Base-by-base conservation (phyloP, 176 grass and related monocot genomes). In the Zoysia pacifica region DNA sequence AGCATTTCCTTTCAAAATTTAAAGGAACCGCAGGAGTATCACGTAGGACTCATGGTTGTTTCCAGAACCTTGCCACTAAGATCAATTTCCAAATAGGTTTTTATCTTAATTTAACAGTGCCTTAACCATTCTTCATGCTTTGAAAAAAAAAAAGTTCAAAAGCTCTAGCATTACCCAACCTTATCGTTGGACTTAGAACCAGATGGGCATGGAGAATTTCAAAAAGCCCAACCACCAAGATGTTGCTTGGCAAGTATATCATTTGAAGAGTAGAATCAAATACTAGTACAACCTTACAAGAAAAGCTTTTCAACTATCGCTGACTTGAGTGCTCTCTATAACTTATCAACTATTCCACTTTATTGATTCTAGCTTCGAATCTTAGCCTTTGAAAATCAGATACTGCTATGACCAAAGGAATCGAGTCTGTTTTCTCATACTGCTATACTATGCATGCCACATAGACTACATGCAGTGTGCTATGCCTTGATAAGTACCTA, bases 241-340 rank as follows among this genome's bases (percentile, higher is more conserved):
- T 0, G 3, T 5, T 37, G n/a, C 18, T 6, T 68, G 48, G 5
- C 48, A 77, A 77, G 60, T 6, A 65, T 39, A 48, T 36, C 68
- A 70, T 73, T 4, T 11, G 37, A 59, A 61, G 61, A 78, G 72
- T 56, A 72, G 36, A 38, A 89, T 89, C 59, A 81, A 58, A 88
- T 77, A 49, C 77, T 81, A 60, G 65, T 67, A 37, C 36, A 49
- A 77, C 79, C 64, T 76, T 61, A 44, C 50, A 60, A 45, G 48
- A 65, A 9, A 19, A 19, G 8, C 55, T 69, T 70, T 84, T 62
- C 13, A 81, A 75, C 55, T 65, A 54, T 65, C 65, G 60, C 43
- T 78, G 74, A 67, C 68, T 79, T 50, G 49, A 84, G 56, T 89
- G 56, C 16, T 79, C 56, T 41, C 48, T 69, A 84, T 81, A 81